These are phyloP conservation scores for Paraconiothyrium brasiliense DNA, from an alignment of 2,329 filamentous ascomycete genomes.

Conservation along the genomic window DNA sequence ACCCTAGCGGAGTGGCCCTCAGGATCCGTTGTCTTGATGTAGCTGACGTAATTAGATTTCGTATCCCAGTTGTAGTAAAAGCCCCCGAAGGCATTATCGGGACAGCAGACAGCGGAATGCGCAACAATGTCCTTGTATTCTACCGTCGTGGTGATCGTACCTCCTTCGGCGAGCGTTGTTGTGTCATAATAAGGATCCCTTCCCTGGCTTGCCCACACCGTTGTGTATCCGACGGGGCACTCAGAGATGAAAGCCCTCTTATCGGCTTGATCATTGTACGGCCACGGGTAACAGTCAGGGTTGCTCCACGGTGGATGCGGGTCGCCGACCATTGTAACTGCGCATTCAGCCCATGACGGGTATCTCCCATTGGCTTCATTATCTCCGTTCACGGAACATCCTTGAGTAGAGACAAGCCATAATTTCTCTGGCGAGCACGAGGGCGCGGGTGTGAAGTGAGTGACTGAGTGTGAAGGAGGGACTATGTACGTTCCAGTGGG, in stretches of 20 bases:
- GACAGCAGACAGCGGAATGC: slow-evolving; percentile 3
- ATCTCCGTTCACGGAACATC: not conserved
- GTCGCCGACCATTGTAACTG: slow-evolving; percentile 2
- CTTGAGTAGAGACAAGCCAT: slow-evolving; percentile 2
- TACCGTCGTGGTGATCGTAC: not conserved
- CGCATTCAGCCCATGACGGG: slow-evolving; percentile 7
- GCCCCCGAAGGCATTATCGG: not conserved
- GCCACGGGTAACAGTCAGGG: not conserved
- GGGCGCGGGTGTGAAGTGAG: slow-evolving; percentile 2
- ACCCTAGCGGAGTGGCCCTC: not conserved
- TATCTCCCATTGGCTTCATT: not conserved
- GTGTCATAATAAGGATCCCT: not conserved
- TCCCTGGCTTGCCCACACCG: not conserved
- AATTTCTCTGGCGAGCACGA: slow-evolving; percentile 2
- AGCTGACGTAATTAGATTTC: not conserved
- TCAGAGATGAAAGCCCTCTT: not conserved
- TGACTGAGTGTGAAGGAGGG: slow-evolving; percentile 7
- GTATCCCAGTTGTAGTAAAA: slow-evolving; percentile 1
- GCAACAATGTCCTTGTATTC: slow-evolving; percentile 7
- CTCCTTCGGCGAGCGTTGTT: not conserved
- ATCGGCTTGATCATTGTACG: not conserved
- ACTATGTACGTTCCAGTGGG: not conserved
- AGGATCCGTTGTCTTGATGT: slow-evolving; percentile 1
- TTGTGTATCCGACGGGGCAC: slow-evolving; percentile 1
- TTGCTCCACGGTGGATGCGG: not conserved